Evolutionary conservation across 2,329 filamentous ascomycete species (phyloP), one percentile per base, ranked within the genome.

Genomic region (Fusarium sp.): DNA sequence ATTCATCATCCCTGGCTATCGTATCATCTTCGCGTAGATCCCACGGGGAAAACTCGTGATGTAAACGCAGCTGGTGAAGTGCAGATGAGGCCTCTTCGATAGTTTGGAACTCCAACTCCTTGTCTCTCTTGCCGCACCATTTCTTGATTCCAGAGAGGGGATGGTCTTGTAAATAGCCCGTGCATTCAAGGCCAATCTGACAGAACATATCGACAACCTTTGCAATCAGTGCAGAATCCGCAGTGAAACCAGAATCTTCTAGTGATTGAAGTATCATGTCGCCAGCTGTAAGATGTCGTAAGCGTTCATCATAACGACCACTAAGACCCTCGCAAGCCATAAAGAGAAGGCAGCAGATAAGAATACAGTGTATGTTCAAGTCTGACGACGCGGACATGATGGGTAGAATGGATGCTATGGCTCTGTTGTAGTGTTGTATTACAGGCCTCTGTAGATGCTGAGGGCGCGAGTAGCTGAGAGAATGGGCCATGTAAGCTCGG

Each of bases 351-450:
- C 59, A 62, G 7, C 56, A 62, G 2, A 62, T 33, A 0, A 62
- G 4, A 7, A 62, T 55, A 2, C 48, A 55, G 22, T 62, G 30
- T 8, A 62, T 47, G 2, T 56, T 43, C 11, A 14, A 28, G 1
- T 28, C 2, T 7, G 28, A 32, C 0, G 48, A 41, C 0, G 41
- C n/a, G 0, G 59, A 62, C 59, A 62, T 62, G 3, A 62, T 11
- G 1, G 59, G 56, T 1, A 62, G 4, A 3, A 62, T 62, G 0
- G 56, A 62, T 0, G 56, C 43, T 35, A 62, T 62, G 8, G 59
- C 59, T 44, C 15, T 62, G 30, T 62, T 62, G 5, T 62, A 62
- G 4, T 62, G 59, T 1, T 62, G 59, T 8, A 62, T 62, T 13
- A 62, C 48, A 6, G 49, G 57, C 2, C 41, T 30, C 3, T 62